phyloP scores from a whole-genome alignment of 129 eudicot genomes.

The Artemisia annua region DNA sequence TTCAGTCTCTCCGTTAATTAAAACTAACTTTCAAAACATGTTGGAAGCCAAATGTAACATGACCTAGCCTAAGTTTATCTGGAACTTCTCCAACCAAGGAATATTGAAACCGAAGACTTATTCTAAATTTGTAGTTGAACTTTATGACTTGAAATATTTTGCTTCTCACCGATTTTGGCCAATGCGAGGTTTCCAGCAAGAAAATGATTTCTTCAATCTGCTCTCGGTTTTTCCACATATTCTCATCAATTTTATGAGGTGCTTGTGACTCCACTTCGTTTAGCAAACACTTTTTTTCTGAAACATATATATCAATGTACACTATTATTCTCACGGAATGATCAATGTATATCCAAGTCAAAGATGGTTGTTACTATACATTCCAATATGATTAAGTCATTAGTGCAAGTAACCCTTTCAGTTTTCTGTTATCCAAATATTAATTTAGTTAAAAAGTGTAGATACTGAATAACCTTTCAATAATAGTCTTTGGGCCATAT shows the following conservation, averaged over 20 bases:
- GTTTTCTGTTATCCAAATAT: too few relatives aligned
- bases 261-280: slow-evolving; percentile 65
- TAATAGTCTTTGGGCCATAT: too few relatives aligned
- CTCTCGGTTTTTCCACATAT: slow-evolving; percentile 90
- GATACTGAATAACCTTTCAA: too few relatives aligned
- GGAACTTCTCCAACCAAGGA: too few relatives aligned
- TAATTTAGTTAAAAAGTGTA: too few relatives aligned
- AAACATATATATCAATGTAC: slow-evolving; percentile 2
- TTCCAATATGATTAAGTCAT: too few relatives aligned
- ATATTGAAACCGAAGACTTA: too few relatives aligned
- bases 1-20: neutral
- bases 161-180: slow-evolving; percentile 60
- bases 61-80: neutral
- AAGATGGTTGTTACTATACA: neutral
- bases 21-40: slow-evolving; percentile 4
- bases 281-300: slow-evolving; percentile 51
- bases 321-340: neutral
- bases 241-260: slow-evolving; percentile 91
- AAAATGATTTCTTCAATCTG: slow-evolving; percentile 78
- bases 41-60: slow-evolving; percentile 9
- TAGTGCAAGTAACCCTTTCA: too few relatives aligned
- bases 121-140: too few relatives aligned
- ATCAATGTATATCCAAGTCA: neutral
- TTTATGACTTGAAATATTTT: neutral
- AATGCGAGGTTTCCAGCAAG: slow-evolving; percentile 61